Evolutionary conservation across 768 basidiomycete species (phyloP).

Genomic region (Suillus hirtellus): DNA sequence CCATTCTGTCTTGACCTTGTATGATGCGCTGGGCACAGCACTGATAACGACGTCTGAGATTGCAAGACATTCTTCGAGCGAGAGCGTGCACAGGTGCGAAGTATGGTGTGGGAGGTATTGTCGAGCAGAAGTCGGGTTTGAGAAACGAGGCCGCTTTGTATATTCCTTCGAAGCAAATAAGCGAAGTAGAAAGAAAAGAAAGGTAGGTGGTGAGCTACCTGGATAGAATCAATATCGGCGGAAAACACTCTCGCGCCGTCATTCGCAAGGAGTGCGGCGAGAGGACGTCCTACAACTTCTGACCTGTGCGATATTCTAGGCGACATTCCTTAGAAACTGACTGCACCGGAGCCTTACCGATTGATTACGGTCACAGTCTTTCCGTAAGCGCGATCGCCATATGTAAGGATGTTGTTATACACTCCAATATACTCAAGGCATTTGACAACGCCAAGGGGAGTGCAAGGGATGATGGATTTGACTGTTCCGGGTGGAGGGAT

Average conservation of each 20-base stretch:
- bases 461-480: conserved; percentile 97
- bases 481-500: conserved; percentile 81
- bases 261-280: conserved; percentile 94
- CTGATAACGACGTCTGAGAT: conserved; percentile 92
- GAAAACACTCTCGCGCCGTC: conserved; percentile 96
- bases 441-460: conserved; percentile 95
- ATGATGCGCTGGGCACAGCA: conserved; percentile 82
- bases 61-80: conserved; percentile 78
- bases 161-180: conserved; percentile 61
- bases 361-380: conserved; percentile 94
- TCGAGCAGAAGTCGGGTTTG: conserved; percentile 36
- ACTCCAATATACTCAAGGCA: conserved; percentile 88
- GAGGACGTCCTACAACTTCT: conserved; percentile 94
- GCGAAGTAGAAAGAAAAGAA: not conserved
- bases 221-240: conserved; percentile 92
- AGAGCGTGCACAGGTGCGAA: conserved; percentile 64
- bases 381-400: conserved; percentile 94
- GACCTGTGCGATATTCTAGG: conserved; percentile 51
- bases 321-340: not conserved
- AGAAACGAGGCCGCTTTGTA: conserved; percentile 76
- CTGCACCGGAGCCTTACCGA: conserved; percentile 48
- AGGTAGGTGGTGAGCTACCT: conserved; percentile 42
- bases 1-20: conserved; percentile 87
- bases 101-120: conserved; percentile 85
- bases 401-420: conserved; percentile 89